These are phyloP conservation scores for Xerocomus amazonicus DNA, from an alignment of 1,284 basidiomycete species.

Conservation along the genomic window DNA sequence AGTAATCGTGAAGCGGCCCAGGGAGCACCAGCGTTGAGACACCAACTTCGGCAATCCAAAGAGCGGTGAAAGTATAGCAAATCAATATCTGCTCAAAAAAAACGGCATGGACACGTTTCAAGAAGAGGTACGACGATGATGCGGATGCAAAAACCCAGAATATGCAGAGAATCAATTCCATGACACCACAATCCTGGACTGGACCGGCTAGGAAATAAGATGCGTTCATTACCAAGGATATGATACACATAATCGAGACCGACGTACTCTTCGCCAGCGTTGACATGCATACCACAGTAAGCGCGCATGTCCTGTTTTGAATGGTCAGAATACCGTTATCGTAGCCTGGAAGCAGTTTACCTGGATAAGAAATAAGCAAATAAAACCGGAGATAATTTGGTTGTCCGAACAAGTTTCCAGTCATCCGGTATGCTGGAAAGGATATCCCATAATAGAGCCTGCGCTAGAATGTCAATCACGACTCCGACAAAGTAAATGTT, in stretches of 20 bases:
- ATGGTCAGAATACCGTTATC: constrained; percentile 1
- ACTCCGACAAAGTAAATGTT: background rate
- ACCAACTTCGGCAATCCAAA: constrained; percentile 27
- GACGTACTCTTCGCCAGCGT: constrained; percentile 21
- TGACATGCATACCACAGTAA: constrained; percentile 21
- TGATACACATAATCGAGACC: background rate
- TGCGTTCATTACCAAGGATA: background rate
- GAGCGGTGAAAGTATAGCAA: constrained; percentile 18
- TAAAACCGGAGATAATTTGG: constrained; percentile 11
- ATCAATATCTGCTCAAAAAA: constrained; percentile 17
- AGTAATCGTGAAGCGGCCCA: constrained; percentile 10
- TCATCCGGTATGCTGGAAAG: constrained; percentile 23
- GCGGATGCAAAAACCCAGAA: constrained; percentile 24
- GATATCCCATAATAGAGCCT: constrained; percentile 29
- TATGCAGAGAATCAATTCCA: constrained; percentile 12
- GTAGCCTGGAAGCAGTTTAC: constrained; percentile 7
- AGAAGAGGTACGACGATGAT: constrained; percentile 32
- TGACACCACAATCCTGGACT: constrained; percentile 16
- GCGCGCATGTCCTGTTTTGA: constrained; percentile 14
- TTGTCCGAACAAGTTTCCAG: constrained; percentile 15
- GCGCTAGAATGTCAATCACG: constrained; percentile 4
- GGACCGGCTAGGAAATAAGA: constrained; percentile 19
- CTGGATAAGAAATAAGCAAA: constrained; percentile 30
- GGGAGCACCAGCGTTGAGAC: constrained; percentile 19
- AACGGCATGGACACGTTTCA: constrained; percentile 31